These are phyloP conservation scores for Sporobolomyces roseus DNA, from an alignment of 768 basidiomycete species.

Conservation along the genomic window DNA sequence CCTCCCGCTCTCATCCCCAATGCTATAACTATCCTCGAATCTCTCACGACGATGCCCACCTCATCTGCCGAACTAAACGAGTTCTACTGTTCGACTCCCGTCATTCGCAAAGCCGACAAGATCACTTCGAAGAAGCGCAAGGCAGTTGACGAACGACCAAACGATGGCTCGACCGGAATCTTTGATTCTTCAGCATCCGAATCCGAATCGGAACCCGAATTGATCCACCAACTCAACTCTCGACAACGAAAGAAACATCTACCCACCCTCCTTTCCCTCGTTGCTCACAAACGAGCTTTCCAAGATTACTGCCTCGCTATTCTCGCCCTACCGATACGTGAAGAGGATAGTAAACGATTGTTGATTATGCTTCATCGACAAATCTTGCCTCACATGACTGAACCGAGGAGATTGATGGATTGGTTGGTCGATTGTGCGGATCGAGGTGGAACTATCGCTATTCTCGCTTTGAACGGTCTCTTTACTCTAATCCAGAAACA, in stretches of 20 bases:
- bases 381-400: slow-evolving; percentile 75
- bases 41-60: slow-evolving; percentile 69
- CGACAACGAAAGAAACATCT: slow-evolving; percentile 61
- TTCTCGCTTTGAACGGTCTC: slow-evolving; percentile 84
- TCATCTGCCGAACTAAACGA: slow-evolving; percentile 63
- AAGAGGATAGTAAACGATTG: slow-evolving; percentile 55
- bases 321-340: slow-evolving; percentile 51
- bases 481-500: slow-evolving; percentile 88
- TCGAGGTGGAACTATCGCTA: slow-evolving; percentile 71
- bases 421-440: slow-evolving; percentile 84
- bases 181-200: slow-evolving; percentile 49
- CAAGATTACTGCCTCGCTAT: slow-evolving; percentile 74
- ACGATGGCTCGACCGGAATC: slow-evolving; percentile 58
- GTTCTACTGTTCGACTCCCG: slow-evolving; percentile 75
- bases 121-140: slow-evolving; percentile 46
- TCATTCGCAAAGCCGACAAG: slow-evolving; percentile 40
- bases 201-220: slow-evolving; percentile 47
- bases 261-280: slow-evolving; percentile 57
- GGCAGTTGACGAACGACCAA: slow-evolving; percentile 47
- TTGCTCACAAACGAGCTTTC: slow-evolving; percentile 75
- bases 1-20: slow-evolving; percentile 48
- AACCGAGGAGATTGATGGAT: slow-evolving; percentile 78
- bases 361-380: slow-evolving; percentile 77
- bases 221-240: slow-evolving; percentile 17
- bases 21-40: slow-evolving; percentile 64